Conservation (phyloP, 306 rosid species). For the Cucurbita maxima region DNA sequence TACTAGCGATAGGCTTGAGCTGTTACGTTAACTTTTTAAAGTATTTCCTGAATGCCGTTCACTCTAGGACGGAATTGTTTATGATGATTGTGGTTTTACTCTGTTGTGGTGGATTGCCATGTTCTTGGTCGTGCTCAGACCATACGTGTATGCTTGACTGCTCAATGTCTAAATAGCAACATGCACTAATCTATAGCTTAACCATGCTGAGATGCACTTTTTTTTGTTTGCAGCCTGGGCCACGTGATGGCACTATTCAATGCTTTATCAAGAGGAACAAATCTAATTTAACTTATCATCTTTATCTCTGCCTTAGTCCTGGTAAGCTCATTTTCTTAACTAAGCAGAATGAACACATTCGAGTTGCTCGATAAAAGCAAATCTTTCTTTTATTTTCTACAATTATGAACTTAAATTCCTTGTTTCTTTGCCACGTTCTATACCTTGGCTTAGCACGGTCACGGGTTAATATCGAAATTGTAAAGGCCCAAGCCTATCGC, state of each 20-base stretch:
- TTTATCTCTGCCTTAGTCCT: conserved; percentile 81
- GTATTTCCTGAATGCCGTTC: neutral
- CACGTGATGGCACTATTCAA: conserved; percentile 65
- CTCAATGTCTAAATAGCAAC: neutral
- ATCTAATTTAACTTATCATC: conserved; percentile 72
- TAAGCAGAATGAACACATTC: neutral
- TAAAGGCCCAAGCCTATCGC: no score
- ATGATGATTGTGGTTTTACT: neutral
- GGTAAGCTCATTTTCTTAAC: conserved; percentile 27
- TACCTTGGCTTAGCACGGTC: neutral
- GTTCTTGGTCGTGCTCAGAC: neutral
- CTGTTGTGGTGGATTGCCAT: neutral
- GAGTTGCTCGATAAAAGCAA: neutral
- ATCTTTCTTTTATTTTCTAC: neutral
- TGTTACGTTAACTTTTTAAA: neutral
- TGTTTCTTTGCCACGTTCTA: neutral
- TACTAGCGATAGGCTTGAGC: no score
- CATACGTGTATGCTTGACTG: neutral
- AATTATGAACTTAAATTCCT: neutral
- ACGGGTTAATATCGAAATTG: neutral
- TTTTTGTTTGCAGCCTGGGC: conserved; percentile 52
- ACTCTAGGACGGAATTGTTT: neutral
- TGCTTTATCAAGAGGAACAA: conserved; percentile 93
- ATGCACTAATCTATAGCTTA: neutral
- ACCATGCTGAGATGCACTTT: neutral